phyloP scores from a whole-genome alignment of 208 protist species.

The Leishmania arabica region DNA sequence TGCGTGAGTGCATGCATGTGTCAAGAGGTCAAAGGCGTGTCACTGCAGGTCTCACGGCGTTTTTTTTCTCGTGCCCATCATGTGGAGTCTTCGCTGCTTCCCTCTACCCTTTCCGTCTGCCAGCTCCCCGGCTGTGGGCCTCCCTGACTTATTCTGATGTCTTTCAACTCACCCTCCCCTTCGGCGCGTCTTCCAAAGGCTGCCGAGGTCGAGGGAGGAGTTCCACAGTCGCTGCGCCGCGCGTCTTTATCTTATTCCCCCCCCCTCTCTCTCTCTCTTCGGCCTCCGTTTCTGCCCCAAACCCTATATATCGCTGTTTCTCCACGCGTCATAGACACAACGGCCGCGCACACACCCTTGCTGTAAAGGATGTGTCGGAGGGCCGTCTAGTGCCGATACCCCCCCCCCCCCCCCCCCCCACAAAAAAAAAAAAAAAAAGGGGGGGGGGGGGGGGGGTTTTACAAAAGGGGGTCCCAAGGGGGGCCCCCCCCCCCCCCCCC shows the following conservation, averaged over 20 bases:
- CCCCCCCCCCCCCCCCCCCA: background rate
- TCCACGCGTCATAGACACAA: background rate
- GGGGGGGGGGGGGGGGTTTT: too few species aligned
- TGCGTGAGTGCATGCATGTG: background rate
- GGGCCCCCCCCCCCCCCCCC: background rate
- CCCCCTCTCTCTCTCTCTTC: background rate
- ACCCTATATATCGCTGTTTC: background rate
- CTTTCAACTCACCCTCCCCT: background rate
- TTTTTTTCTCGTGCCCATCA: background rate
- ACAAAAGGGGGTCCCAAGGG: too few species aligned
- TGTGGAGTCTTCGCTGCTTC: constrained; percentile 6
- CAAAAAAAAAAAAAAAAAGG: background rate
- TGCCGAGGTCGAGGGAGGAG: background rate
- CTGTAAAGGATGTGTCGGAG: background rate
- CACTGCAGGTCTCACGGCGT: background rate
- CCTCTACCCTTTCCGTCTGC: background rate
- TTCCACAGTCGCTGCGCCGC: background rate
- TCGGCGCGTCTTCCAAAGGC: background rate
- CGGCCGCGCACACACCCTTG: background rate
- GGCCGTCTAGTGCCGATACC: background rate
- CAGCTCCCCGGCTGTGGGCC: too few species aligned
- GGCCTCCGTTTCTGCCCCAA: background rate
- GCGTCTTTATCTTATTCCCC: background rate
- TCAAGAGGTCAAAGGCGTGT: background rate
- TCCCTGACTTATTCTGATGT: background rate